Evolutionary conservation across 495 filamentous ascomycete genomes (phyloP).

Genomic region (Amorphotheca resinae): DNA sequence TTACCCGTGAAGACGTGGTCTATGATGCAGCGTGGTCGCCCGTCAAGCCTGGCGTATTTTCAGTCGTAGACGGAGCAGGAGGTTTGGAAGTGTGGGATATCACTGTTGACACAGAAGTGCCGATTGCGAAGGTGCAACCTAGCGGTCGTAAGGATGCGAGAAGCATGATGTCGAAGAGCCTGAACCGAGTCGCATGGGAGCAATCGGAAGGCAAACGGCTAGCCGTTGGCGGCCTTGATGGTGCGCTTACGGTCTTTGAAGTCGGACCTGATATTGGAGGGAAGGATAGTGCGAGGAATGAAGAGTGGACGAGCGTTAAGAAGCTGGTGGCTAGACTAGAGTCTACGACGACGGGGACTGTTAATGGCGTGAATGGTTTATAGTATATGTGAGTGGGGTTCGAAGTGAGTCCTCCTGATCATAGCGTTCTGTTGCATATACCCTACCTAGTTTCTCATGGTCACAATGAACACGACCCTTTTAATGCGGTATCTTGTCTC

Average conservation of each 20-base stretch:
- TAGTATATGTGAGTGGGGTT: background rate
- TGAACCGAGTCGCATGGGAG: conserved; percentile 95
- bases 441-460: conserved; percentile 3
- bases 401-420: background rate
- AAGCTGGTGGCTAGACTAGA: conserved; percentile 64
- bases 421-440: conserved; percentile 15
- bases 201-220: conserved; percentile 70
- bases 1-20: conserved; percentile 85
- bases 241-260: conserved; percentile 83
- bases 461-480: background rate
- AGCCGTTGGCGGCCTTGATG: conserved; percentile 82
- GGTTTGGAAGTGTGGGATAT: conserved; percentile 93
- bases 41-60: conserved; percentile 82
- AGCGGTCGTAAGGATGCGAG: conserved; percentile 44
- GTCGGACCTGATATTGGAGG: conserved; percentile 77
- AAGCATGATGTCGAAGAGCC: conserved; percentile 54
- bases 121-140: conserved; percentile 62
- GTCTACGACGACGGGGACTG: conserved; percentile 8
- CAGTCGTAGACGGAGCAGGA: conserved; percentile 85
- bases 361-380: conserved; percentile 14
- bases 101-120: conserved; percentile 82
- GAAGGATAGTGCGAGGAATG: conserved; percentile 60
- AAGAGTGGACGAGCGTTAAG: conserved; percentile 89
- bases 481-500: no score
- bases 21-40: conserved; percentile 95